Conservation (phyloP, 108 stramenopile genomes). For the Pseudonitzschia delicatissima region DNA sequence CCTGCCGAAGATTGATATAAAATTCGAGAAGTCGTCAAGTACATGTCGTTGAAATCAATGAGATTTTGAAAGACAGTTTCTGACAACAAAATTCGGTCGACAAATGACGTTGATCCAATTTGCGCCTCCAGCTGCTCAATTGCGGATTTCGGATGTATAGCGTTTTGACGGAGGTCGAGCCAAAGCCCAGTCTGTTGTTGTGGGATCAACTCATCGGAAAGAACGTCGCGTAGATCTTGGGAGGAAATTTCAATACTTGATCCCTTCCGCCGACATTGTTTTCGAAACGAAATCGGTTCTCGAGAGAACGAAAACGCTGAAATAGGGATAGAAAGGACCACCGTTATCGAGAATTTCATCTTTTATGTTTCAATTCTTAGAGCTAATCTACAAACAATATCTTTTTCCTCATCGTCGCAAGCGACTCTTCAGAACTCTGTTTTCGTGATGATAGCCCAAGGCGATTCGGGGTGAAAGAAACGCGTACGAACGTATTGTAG, state of each 20-base stretch:
- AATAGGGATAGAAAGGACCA: background rate
- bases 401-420: no score
- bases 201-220: background rate
- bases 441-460: no score
- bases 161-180: conserved; percentile 51
- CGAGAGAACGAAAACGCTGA: background rate
- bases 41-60: conserved; percentile 15
- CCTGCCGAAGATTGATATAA: conserved; percentile 13
- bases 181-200: conserved; percentile 33
- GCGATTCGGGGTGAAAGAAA: no score
- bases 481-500: no score
- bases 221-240: background rate
- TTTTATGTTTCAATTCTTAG: background rate
- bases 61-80: conserved; percentile 23
- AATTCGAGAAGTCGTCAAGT: conserved; percentile 10
- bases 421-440: no score
- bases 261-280: background rate
- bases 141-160: conserved; percentile 33
- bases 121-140: conserved; percentile 12
- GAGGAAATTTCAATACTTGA: background rate
- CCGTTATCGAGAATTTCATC: background rate
- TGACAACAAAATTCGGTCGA: conserved; percentile 28
- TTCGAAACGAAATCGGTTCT: background rate
- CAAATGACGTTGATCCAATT: conserved; percentile 1
- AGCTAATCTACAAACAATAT: no score